phyloP scores from a whole-genome alignment of 1,284 basidiomycete species.

The Puccinia horiana region DNA sequence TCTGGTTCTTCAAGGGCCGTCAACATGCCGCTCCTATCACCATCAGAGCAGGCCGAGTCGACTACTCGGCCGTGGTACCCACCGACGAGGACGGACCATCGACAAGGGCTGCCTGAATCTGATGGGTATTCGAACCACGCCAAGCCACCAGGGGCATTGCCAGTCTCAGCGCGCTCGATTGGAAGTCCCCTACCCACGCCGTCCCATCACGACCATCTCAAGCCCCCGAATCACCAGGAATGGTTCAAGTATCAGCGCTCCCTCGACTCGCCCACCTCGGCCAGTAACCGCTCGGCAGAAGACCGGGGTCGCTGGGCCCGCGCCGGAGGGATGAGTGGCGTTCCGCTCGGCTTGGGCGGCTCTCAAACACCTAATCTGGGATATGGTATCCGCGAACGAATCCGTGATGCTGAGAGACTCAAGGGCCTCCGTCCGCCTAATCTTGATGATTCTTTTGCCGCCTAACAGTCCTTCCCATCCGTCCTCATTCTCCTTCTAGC shows the following conservation, averaged over 20 bases:
- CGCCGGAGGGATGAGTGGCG: constrained; percentile 26
- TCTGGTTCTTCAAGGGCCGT: not conserved
- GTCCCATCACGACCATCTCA: not conserved
- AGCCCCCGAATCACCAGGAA: not conserved
- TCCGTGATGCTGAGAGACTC: constrained; percentile 26
- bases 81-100: not conserved
- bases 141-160: constrained; percentile 8
- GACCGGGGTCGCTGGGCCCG: not conserved
- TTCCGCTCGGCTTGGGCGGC: constrained; percentile 18
- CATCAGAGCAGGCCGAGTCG: not conserved
- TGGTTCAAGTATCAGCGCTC: not conserved
- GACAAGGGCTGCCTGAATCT: not conserved
- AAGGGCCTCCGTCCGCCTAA: not conserved
- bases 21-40: constrained; percentile 7
- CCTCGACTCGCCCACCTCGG: not conserved
- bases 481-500: too few species aligned
- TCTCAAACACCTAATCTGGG: not conserved
- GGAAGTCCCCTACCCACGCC: not conserved
- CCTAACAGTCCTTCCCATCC: not conserved
- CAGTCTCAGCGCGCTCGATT: not conserved
- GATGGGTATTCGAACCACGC: constrained; percentile 8
- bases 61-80: not conserved
- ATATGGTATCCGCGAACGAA: constrained; percentile 35
- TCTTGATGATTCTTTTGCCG: not conserved
- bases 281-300: not conserved